Percentiles rank a stretch among this genome's conserved stretches.
These are phyloP conservation scores for Clonostachys byssicola DNA, from an alignment of 2,329 filamentous ascomycete genomes.

Conservation along the genomic window DNA sequence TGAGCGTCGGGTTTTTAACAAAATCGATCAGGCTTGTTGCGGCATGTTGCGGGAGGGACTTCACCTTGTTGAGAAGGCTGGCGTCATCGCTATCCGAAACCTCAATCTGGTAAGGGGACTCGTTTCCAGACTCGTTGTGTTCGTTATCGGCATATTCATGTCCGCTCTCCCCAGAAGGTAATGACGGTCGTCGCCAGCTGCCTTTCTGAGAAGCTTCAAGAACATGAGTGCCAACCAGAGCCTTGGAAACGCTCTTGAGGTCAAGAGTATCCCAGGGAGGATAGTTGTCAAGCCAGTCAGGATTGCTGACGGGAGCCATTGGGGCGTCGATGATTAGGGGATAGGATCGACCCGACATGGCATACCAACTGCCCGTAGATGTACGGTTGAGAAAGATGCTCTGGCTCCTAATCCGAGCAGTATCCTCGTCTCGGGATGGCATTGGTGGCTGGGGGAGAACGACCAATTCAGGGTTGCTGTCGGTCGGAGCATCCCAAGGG, in stretches of 20 bases:
- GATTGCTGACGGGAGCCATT: constrained; percentile 34
- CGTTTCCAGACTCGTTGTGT: background rate
- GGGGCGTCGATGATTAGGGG: constrained; percentile 75
- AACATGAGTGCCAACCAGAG: constrained; percentile 68
- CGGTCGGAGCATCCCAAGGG: constrained; percentile 56
- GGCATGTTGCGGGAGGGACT: constrained; percentile 43
- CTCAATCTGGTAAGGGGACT: constrained; percentile 12
- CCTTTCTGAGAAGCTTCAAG: constrained; percentile 36
- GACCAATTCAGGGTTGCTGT: constrained; percentile 72
- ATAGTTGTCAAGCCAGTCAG: constrained; percentile 42
- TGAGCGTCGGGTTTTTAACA: constrained; percentile 48
- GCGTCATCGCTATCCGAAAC: constrained; percentile 7
- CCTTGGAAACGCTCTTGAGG: constrained; percentile 49
- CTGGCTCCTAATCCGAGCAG: constrained; percentile 48
- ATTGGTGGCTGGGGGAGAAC: constrained; percentile 82
- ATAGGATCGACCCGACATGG: constrained; percentile 81
- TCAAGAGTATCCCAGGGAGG: constrained; percentile 31
- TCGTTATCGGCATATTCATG: background rate
- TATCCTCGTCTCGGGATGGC: constrained; percentile 45
- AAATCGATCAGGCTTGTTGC: constrained; percentile 48
- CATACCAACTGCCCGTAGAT: constrained; percentile 86
- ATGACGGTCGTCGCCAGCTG: constrained; percentile 26
- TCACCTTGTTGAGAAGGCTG: constrained; percentile 44
- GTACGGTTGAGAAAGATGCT: constrained; percentile 86
- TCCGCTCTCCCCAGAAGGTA: constrained; percentile 17